Conservation (phyloP, 305 asterid genomes). For the Euphrasia arctica region DNA sequence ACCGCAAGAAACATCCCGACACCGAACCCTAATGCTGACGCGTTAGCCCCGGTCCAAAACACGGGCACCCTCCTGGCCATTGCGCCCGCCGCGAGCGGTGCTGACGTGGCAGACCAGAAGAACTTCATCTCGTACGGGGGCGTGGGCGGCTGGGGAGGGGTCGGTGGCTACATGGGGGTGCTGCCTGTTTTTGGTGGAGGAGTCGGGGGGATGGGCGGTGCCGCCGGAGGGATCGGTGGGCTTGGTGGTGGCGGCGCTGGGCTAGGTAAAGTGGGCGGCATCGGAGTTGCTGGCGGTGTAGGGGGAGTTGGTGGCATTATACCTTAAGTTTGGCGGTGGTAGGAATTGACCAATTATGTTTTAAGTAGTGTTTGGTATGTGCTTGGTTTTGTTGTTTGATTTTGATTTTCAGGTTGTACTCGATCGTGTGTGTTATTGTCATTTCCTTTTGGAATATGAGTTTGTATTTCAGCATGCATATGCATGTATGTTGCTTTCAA, state of each 20-base stretch:
- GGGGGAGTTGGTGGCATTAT: constrained; percentile 32
- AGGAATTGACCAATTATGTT: too few species aligned
- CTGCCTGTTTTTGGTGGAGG: constrained; percentile 30
- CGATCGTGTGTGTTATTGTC: not conserved
- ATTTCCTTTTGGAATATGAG: not conserved
- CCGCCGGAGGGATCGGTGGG: constrained; percentile 32
- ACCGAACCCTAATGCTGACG: not conserved
- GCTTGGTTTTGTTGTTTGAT: constrained; percentile 14
- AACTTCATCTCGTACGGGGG: constrained; percentile 37
- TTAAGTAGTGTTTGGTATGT: constrained; percentile 1
- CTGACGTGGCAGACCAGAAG: constrained; percentile 29
- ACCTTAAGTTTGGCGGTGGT: constrained; percentile 24
- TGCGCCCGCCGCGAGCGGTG: constrained; percentile 6
- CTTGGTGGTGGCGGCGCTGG: constrained; percentile 22
- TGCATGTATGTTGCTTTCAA: not conserved
- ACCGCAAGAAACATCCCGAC: constrained; percentile 38
- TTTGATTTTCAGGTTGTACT: not conserved
- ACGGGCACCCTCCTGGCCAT: constrained; percentile 18
- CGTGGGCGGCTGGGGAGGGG: constrained; percentile 36
- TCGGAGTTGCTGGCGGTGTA: constrained; percentile 33
- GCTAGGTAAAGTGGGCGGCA: constrained; percentile 31
- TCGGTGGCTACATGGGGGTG: constrained; percentile 35
- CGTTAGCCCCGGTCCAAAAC: constrained; percentile 22
- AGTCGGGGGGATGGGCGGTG: not conserved
- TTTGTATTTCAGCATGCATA: not conserved